Base-by-base conservation (phyloP, 305 asterid species). In the Fraxinus xanthoxyloides region DNA sequence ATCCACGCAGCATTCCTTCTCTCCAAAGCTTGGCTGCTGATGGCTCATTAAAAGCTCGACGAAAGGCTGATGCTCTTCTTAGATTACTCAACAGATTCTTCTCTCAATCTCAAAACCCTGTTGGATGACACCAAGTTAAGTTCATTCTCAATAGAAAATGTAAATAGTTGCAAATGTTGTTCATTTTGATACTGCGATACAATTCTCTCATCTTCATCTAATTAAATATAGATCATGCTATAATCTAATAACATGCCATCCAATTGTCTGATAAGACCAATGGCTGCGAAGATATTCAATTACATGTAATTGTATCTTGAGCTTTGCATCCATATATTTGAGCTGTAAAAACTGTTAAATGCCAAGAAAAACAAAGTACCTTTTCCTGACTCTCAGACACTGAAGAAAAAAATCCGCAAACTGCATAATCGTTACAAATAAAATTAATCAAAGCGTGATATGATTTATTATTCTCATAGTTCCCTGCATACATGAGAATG, bases 1-100 rank as follows among this genome's bases (percentile, higher is more conserved):
- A 91, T 85, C 97, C 98, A 1, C 85, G 85, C 81, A 89, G 97
- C 85, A 90, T 94, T 82, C 97, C 98, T 80, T 90, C 94, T 78
- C 91, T 94, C 24, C 93, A 91, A 82, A 89, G 87, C 77, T 87
- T 93, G 83, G 89, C 88, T 7, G 80, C 86, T 5, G 91, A 89
- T 46, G 93, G 93, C n/a, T 91, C 97, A 5, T 51, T 86, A 51
- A 87, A 84, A 88, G 93, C 91, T 77, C 89, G 89, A 83, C 82
- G 95, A 82, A 91, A 92, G 82, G 93, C 95, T 65, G 93, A 91
- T 78, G 95, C 95, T 80, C 87, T 92, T 81, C 95, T 92, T 35
- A 91, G 95, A 88, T 83, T 92, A 86, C 92, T 92, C 79, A 87
- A 90, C 81, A 90, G 93, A 77, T 89, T 89, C 81, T 90, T 92